These are phyloP conservation scores for slime mould (Dictyostelium discoideum) DNA, from an alignment of 78 protist genomes.

Conservation along the genomic window DNA sequence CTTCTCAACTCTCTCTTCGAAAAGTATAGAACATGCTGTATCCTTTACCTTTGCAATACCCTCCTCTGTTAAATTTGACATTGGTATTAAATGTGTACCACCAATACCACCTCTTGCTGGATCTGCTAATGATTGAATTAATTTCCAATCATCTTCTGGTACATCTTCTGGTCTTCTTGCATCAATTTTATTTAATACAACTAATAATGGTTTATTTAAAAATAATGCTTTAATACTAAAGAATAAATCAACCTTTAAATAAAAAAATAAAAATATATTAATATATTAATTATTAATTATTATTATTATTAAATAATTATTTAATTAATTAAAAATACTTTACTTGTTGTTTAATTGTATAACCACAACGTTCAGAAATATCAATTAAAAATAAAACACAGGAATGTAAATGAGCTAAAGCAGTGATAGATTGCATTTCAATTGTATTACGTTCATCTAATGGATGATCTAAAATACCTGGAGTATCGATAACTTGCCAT, in stretches of 20 bases:
- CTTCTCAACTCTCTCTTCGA: constrained; percentile 89
- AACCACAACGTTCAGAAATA: constrained; percentile 97
- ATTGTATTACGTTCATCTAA: constrained; percentile 99
- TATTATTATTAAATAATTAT: neutral
- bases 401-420: constrained; percentile 98
- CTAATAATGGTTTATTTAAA: constrained; percentile 97
- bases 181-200: constrained; percentile 97
- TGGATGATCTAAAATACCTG: constrained; percentile 99
- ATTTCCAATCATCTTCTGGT: constrained; percentile 69
- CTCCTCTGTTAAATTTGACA: constrained; percentile 91
- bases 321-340: neutral
- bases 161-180: constrained; percentile 84
- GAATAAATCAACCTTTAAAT: constrained; percentile 91
- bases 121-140: constrained; percentile 61
- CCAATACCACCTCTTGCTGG: constrained; percentile 79
- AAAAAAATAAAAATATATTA: neutral
- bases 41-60: constrained; percentile 92
- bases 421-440: constrained; percentile 99
- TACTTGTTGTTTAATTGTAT: constrained; percentile 95
- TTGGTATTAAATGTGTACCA: constrained; percentile 66
- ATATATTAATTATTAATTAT: neutral
- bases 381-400: constrained; percentile 96
- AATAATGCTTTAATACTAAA: constrained; percentile 96
- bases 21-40: constrained; percentile 94
- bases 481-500: constrained; percentile 99